Conservation (phyloP, 2,329 filamentous ascomycete species). For the Pseudovirgaria hyperparasitica region DNA sequence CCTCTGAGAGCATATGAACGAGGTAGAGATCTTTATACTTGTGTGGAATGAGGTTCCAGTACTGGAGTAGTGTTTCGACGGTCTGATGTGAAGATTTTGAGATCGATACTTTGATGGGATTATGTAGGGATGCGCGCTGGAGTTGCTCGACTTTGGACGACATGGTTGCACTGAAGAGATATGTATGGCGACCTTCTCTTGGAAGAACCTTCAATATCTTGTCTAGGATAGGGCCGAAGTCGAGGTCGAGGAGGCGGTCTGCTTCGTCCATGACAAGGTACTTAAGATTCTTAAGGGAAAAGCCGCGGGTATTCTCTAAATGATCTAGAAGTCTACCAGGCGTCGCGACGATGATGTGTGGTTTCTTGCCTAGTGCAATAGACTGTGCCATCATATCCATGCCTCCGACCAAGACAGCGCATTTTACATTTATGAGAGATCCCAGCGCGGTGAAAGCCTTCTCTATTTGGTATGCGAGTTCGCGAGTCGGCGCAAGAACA, state of each 20-base stretch:
- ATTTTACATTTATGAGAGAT: slow-evolving; percentile 74
- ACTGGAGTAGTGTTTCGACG: slow-evolving; percentile 76
- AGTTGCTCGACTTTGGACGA: slow-evolving; percentile 85
- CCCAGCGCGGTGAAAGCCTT: slow-evolving; percentile 81
- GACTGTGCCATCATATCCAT: slow-evolving; percentile 91
- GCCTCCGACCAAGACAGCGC: slow-evolving; percentile 77
- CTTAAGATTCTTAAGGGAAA: slow-evolving; percentile 68
- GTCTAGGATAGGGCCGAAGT: slow-evolving; percentile 85
- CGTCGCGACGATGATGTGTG: slow-evolving; percentile 86
- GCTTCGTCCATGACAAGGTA: slow-evolving; percentile 95
- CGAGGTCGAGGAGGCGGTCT: slow-evolving; percentile 80
- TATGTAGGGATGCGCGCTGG: slow-evolving; percentile 75
- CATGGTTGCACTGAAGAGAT: slow-evolving; percentile 90
- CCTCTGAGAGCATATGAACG: slow-evolving; percentile 75
- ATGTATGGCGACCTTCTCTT: slow-evolving; percentile 48
- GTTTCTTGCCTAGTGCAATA: slow-evolving; percentile 89
- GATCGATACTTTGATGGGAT: slow-evolving; percentile 73
- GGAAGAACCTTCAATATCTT: slow-evolving; percentile 87
- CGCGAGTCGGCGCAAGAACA: slow-evolving; percentile 82
- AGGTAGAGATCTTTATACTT: slow-evolving; percentile 84
- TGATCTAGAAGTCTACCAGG: slow-evolving; percentile 88
- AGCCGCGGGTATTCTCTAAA: slow-evolving; percentile 92
- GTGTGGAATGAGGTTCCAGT: slow-evolving; percentile 60
- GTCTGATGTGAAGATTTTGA: slow-evolving; percentile 80
- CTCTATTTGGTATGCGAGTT: slow-evolving; percentile 84